Conservation (phyloP, 805 yeast species). For the Saccharomycopsis sp. region DNA sequence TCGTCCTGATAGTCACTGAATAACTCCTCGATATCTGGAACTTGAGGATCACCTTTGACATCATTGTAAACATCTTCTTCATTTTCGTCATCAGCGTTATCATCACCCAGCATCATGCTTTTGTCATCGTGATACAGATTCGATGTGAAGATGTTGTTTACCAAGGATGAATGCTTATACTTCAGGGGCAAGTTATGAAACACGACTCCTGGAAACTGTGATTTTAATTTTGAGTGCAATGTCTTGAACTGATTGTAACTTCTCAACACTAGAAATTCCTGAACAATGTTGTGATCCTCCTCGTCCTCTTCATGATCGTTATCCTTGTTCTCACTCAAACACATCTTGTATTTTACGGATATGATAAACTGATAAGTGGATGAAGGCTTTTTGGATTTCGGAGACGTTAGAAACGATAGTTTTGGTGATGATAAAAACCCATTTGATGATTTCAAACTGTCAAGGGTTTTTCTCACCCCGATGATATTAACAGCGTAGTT, state of each 20-base stretch:
- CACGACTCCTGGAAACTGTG: conserved; percentile 59
- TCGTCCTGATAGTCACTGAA: not conserved
- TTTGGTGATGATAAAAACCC: not conserved
- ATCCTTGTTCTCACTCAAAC: conserved; percentile 29
- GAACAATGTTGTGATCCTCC: conserved; percentile 29
- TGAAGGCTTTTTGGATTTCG: not conserved
- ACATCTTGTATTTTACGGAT: conserved; percentile 10
- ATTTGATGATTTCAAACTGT: conserved; percentile 9
- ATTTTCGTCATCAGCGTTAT: conserved; percentile 20
- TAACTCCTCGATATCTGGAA: conserved; percentile 15
- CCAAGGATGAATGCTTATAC: conserved; percentile 17
- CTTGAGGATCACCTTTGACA: no score
- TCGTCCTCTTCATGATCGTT: conserved; percentile 27
- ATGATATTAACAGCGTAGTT: conserved; percentile 10
- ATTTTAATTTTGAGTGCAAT: conserved; percentile 44
- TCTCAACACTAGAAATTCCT: conserved; percentile 33
- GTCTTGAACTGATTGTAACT: conserved; percentile 60
- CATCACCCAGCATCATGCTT: not conserved
- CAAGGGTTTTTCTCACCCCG: conserved; percentile 23
- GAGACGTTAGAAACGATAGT: not conserved
- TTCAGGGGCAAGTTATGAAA: conserved; percentile 47
- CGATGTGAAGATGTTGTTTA: conserved; percentile 8
- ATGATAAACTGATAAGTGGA: conserved; percentile 39
- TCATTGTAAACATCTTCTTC: conserved; percentile 18
- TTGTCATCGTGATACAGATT: conserved; percentile 17